A percentile compares a stretch with the other conserved stretches of the same genome.
Evolutionary conservation across 805 yeast species (phyloP).

Genomic region (Phaffomyces thermotolerans): DNA sequence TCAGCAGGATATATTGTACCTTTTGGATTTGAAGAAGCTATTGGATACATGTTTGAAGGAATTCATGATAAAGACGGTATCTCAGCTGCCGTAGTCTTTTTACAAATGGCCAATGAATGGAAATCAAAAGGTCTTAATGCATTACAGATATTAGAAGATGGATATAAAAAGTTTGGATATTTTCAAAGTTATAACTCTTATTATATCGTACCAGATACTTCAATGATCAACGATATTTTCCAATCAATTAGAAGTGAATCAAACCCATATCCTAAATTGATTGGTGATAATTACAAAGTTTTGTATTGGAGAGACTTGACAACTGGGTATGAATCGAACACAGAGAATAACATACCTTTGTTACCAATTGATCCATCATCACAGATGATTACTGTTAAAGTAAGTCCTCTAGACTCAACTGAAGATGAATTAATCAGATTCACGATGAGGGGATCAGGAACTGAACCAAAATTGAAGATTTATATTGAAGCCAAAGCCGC

Average conservation of each 20-base stretch:
- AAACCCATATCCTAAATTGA: conserved; percentile 32
- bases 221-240: conserved; percentile 49
- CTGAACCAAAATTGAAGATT: conserved; percentile 90
- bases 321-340: conserved; percentile 66
- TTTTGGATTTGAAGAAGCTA: conserved; percentile 92
- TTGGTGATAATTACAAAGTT: conserved; percentile 52
- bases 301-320: conserved; percentile 79
- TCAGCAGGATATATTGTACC: conserved; percentile 62
- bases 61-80: conserved; percentile 94
- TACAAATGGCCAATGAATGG: conserved; percentile 61
- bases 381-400: conserved; percentile 77
- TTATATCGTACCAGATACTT: conserved; percentile 54
- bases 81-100: conserved; percentile 66
- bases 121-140: conserved; percentile 31
- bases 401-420: conserved; percentile 23
- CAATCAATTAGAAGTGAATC: conserved; percentile 35
- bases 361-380: conserved; percentile 68
- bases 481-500: conserved; percentile 72
- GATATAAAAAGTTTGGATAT: conserved; percentile 65
- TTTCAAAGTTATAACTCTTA: conserved; percentile 85
- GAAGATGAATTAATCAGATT: conserved; percentile 46
- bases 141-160: conserved; percentile 44
- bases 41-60: conserved; percentile 83
- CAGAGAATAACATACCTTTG: conserved; percentile 47
- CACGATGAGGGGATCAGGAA: conserved; percentile 91